Evolutionary conservation across 768 basidiomycete species (phyloP), one percentile per base, ranked within the genome.

Genomic region (Serendipita vermifera): DNA sequence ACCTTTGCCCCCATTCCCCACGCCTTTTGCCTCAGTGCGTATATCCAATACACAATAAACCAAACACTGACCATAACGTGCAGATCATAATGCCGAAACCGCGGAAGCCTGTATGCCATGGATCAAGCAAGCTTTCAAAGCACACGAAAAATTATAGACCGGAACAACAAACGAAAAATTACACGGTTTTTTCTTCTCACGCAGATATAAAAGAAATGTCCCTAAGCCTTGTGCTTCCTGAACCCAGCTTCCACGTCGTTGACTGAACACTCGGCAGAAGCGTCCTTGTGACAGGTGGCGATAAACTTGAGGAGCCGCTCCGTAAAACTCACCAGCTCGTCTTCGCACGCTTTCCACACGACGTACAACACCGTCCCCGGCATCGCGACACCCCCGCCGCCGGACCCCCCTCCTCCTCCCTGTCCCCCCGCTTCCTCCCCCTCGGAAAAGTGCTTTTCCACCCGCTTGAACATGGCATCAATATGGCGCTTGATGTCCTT

Each of bases 371-470:
- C 81, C 31, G 77, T 82, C 56, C 3, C 57, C 58, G 7, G 58
- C 38, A 51, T 2, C 79, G 79, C 26, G 79, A 71, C 2, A 76
- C 69, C 57, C 80, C 78, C 33, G 74, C 75, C 31, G 72, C 71
- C 59, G 71, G 72, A 56, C 81, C 79, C 17, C 66, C 69, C 29
- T 73, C 71, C 58, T 83, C 80, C 3, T 71, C 74, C 17, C 77
- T 77, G 3, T 11, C 27, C 57, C 5, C 77, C 65, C 60, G 80
- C 83, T 59, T 83, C 85, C 7, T 83, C 81, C 1, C 79, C 80
- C 63, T 92, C 88, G 4, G 83, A 83, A 64, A 96, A 97, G 65
- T 98, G 94, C 68, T 98, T 98, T 69, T 94, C 89, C 27, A 98
- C 88, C 7, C 94, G 81, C 65, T 88, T 88, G 69, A 83, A 84